phyloP scores from a whole-genome alignment of 306 rosid genomes.

The Corylus avellana region DNA sequence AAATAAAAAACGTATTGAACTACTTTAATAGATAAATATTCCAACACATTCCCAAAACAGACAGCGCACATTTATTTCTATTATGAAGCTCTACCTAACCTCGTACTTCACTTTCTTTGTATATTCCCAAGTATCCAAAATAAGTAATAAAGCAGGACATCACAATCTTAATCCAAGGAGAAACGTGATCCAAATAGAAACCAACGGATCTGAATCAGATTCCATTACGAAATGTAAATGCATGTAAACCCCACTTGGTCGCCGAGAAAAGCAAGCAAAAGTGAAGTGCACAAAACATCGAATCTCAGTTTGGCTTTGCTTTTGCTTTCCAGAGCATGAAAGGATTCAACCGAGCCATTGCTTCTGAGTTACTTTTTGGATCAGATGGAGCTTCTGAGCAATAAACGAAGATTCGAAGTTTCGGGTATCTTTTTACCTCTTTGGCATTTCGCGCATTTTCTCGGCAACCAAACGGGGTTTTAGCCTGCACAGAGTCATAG shows the following conservation, averaged over 20 bases:
- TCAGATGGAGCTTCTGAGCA: slow-evolving; percentile 9
- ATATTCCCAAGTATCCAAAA: slow-evolving; percentile 2
- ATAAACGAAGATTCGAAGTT: slow-evolving; percentile 17
- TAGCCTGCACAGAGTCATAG: slow-evolving; percentile 11
- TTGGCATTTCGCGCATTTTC: slow-evolving; percentile 22
- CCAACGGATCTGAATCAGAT: slow-evolving; percentile 14
- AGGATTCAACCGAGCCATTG: neutral
- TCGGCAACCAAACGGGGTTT: slow-evolving; percentile 25
- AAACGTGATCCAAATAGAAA: slow-evolving; percentile 31
- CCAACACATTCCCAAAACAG: slow-evolving; percentile 13
- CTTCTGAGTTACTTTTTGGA: neutral
- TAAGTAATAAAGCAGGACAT: neutral
- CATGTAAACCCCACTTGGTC: slow-evolving; percentile 8
- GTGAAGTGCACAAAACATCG: slow-evolving; percentile 18
- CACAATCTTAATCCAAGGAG: slow-evolving; percentile 18
- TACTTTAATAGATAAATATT: neutral
- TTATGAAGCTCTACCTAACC: slow-evolving; percentile 2
- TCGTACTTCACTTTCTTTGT: neutral
- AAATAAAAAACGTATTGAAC: neutral
- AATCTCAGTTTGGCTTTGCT: slow-evolving; percentile 14
- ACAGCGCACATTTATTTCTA: slow-evolving; percentile 20
- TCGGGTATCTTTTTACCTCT: slow-evolving; percentile 15
- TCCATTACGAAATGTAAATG: slow-evolving; percentile 7
- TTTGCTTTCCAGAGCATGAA: neutral
- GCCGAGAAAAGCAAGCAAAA: slow-evolving; percentile 11